Evolutionary conservation across 2,329 filamentous ascomycete genomes (phyloP), one percentile per base, ranked within the genome.

Genomic region (Penicillium sp.): DNA sequence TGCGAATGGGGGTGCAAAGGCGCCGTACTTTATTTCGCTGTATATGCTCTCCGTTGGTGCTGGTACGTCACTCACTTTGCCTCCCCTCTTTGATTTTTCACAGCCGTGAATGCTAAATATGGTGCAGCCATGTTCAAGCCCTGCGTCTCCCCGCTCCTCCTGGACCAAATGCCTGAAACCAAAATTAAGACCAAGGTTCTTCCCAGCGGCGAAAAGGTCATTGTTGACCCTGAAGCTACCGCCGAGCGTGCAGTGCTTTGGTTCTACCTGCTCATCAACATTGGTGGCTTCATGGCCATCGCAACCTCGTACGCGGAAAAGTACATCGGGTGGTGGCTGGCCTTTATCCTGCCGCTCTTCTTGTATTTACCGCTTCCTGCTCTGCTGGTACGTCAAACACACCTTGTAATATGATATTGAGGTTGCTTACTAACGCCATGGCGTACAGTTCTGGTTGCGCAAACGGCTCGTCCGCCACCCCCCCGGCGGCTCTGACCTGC

Each of bases 181-280:
- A 76, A 74, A 31, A 70, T 77, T 5, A 81, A 80, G 58, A 76
- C 78, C 19, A 80, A 78, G 64, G 75, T 75, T 1, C 73, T 84
- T 7, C 74, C 78, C 58, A 76, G 73, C 11, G 81, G 81, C 1
- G 81, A 83, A 64, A 76, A 75, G 60, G 79, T 82, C 31, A 77
- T 84, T 31, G 78, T 83, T 17, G 81, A 83, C 55, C 81, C 81
- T 0, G 80, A 82, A 64, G 72, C 75, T 2, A 83, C 81, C 0
- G 71, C 80, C 2, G 76, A 73, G 29, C 70, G 76, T 4, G 71
- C 73, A 8, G 72, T 74, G 71, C 64, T 78, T 0, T 65, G 75
- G 19, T 79, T 78, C 62, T 79, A 79, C 48, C 67, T 68, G 0
- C 67, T 73, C 15, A 63, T 73, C 17, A 74, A 74, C 21, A 61